Evolutionary conservation across 75 land plant genomes (phyloP).

Genomic region (Ceratopteris richardii): DNA sequence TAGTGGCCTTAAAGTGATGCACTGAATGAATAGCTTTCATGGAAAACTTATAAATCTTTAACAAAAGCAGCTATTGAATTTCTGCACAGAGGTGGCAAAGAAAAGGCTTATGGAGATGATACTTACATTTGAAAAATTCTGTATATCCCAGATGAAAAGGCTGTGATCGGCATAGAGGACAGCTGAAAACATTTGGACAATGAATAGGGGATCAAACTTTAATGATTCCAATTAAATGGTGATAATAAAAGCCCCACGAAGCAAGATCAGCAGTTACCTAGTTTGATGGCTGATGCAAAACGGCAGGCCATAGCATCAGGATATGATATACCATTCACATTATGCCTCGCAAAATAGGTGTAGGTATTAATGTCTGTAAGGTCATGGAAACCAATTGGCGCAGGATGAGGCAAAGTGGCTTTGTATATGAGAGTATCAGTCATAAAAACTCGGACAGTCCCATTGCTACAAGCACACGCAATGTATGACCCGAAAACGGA

Average conservation of each 20-base stretch:
- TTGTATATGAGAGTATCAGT: constrained; percentile 38
- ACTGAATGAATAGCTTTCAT: no score
- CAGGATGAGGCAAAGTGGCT: constrained; percentile 45
- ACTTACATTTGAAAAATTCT: constrained; percentile 44
- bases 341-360: constrained; percentile 21
- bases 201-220: not conserved
- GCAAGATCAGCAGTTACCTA: constrained; percentile 34
- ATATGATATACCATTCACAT: constrained; percentile 23
- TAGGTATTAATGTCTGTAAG: constrained; percentile 20
- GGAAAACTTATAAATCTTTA: no score
- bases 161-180: constrained; percentile 75
- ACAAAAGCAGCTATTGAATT: no score
- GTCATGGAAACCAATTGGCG: constrained; percentile 28
- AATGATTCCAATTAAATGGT: not conserved
- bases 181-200: constrained; percentile 35
- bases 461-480: constrained; percentile 74
- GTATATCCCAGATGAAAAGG: constrained; percentile 60
- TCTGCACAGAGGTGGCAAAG: no score
- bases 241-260: no score
- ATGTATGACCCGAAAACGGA: constrained; percentile 42
- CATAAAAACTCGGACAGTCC: constrained; percentile 48
- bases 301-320: constrained; percentile 78
- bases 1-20: no score
- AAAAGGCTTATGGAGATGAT: not conserved
- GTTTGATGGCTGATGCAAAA: constrained; percentile 37